These are phyloP conservation scores for Apiotrichum mycotoxinovorans DNA, from an alignment of 1,284 basidiomycete genomes.

Conservation along the genomic window DNA sequence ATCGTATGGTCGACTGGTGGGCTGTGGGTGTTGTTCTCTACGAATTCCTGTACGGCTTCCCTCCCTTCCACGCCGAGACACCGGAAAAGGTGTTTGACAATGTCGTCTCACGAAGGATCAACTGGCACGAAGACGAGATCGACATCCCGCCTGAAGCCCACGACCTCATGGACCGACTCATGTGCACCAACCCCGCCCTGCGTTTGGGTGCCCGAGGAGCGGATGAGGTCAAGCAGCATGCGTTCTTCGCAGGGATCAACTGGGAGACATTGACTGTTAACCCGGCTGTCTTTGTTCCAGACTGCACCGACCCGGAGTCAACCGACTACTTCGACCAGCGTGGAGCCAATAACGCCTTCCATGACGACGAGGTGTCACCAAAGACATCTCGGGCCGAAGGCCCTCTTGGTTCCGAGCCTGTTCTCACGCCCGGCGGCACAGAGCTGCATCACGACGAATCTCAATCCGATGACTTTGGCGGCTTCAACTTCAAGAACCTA, in stretches of 20 bases:
- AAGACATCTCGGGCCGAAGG: constrained; percentile 44
- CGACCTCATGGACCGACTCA: constrained; percentile 84
- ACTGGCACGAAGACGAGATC: constrained; percentile 88
- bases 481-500: constrained; percentile 97
- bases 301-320: constrained; percentile 90
- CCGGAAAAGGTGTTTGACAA: constrained; percentile 99
- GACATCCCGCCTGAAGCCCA: constrained; percentile 82
- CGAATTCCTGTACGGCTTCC: constrained; percentile 95
- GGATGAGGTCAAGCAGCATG: constrained; percentile 87
- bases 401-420: not conserved
- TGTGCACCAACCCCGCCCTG: constrained; percentile 74
- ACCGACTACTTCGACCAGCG: constrained; percentile 99
- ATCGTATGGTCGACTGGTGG: constrained; percentile 98
- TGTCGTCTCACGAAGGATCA: constrained; percentile 90
- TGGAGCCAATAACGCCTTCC: constrained; percentile 54
- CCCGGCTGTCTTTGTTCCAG: constrained; percentile 93
- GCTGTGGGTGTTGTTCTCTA: constrained; percentile 97
- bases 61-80: constrained; percentile 95
- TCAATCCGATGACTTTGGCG: constrained; percentile 79
- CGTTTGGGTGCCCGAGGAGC: constrained; percentile 86
- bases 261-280: constrained; percentile 86
- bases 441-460: constrained; percentile 21
- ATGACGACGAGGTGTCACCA: constrained; percentile 58
- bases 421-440: not conserved
- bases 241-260: constrained; percentile 85